Evolutionary conservation across 2,329 filamentous ascomycete species (phyloP), one percentile per base, ranked within the genome.

Genomic region (Colletotrichum sidae): DNA sequence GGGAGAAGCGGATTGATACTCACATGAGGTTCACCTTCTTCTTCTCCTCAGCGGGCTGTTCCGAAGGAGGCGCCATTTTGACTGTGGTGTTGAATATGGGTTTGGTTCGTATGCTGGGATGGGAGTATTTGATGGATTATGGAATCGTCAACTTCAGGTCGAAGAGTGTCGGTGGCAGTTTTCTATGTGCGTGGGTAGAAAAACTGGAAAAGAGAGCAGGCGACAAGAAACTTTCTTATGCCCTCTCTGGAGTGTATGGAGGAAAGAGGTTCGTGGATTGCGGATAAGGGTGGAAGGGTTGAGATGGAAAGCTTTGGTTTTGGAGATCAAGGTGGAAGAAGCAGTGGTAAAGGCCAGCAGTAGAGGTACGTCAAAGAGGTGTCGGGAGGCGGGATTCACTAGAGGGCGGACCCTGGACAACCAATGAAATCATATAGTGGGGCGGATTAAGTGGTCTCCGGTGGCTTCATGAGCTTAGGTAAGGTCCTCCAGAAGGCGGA

Each of bases 1-100:
- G 10, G 45, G 37, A 55, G 41, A 39, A 51, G 12, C 35, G 35
- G 13, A 12, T 17, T 60, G 58, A 25, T 64, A 81, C 92, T 78
- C 87, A 95, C 92, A 88, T 86, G 80, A 95, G 79, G 81, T 95
- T 92, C 79, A 90, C 90, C 89, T 93, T 94, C 83, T 90, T 90
- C 88, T 93, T 94, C 73, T 89, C 84, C 67, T 92, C 64, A 49
- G 39, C 60, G 49, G 64, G 64, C 50, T 67, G 60, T 55, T 67
- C 86, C 68, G 88, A 87, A 77, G 92, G 88, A 70, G 88, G 80
- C 79, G 90, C 88, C 92, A 94, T 94, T 71, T 80, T 91, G 86
- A 71, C 72, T 68, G 67, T 53, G 68, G 46, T 68, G 54, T 62
- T 58, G 56, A 39, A 50, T 49, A 68, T 53, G 54, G 39, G n/a